Evolutionary conservation across 163 green algal genomes (phyloP), one percentile per base, ranked within the genome.

Genomic region (Scenedesmus sp.): DNA sequence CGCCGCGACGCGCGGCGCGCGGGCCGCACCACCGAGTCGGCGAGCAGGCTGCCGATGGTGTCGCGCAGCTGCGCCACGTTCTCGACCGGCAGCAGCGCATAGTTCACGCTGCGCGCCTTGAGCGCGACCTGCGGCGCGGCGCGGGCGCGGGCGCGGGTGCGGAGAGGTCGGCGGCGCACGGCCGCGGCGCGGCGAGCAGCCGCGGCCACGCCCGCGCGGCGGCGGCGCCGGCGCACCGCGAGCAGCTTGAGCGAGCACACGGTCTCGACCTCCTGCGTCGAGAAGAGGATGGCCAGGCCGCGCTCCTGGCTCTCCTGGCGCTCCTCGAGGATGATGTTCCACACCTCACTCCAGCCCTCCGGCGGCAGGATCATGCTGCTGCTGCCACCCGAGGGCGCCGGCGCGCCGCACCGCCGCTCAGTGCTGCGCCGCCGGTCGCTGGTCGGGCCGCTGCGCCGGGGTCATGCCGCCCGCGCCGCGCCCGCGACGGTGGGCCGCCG

Each of bases 241-340:
- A 74, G 62, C 50, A 75, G 53, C 51, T 65, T 72, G 22, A 67
- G 39, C 18, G 74, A 62, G 53, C 74, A 81, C 47, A 65, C 74
- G n/a, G 60, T 75, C 36, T 81, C 74, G 34, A 81, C 74, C 62
- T 81, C 74, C 10, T 72, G 36, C 36, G 75, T 13, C n/a, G 74
- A 81, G 36, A 66, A 63, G 15, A 81, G 18, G 6, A 81, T 28
- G 26, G 58, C 18, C 18, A 81, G 2, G 34, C 62, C 26, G 28
- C 67, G 74, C 50, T 81, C 74, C 2, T 34, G 50, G 63, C 74
- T 81, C 4, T 39, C 3, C 18, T 34, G 9, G n/a, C 45, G 39
- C 28, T 81, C 74, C 51, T 75, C 50, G 34, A 50, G 24, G 17
- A 74, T n/a, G 24, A 39, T 58, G 6, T 79, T 58, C 71, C 71